A percentile compares a stretch with the other conserved stretches of the same genome.
These are phyloP conservation scores for Huntiella abstrusa DNA, from an alignment of 2,329 filamentous ascomycete species.

Conservation along the genomic window DNA sequence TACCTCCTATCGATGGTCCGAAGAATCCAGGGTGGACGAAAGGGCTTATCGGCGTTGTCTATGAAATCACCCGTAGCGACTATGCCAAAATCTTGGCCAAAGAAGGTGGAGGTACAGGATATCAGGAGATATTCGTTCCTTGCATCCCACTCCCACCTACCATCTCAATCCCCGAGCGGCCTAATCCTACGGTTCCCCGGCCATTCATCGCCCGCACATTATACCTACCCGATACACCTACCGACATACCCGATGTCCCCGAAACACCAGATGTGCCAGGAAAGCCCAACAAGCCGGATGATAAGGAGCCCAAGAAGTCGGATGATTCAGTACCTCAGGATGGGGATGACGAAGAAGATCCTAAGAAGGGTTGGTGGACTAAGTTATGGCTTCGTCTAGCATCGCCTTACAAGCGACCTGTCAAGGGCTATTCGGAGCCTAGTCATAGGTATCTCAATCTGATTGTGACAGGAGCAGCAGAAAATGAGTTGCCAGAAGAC, in stretches of 20 bases:
- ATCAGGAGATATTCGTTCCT: constrained; percentile 63
- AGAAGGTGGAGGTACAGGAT: constrained; percentile 73
- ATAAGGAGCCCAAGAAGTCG: constrained; percentile 2
- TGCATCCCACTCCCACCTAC: constrained; percentile 50
- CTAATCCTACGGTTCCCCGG: constrained; percentile 32
- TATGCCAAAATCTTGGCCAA: constrained; percentile 76
- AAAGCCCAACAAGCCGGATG: constrained; percentile 13
- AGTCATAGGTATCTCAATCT: constrained; percentile 70
- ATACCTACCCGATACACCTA: constrained; percentile 25
- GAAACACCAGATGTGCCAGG: constrained; percentile 17
- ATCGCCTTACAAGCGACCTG: constrained; percentile 32
- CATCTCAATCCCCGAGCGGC: constrained; percentile 42
- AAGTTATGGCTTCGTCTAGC: constrained; percentile 30
- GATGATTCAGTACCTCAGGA: constrained; percentile 12
- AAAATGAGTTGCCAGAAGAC: constrained; percentile 60
- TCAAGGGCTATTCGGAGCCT: constrained; percentile 59
- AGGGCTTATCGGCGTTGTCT: constrained; percentile 79
- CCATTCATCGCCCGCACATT: constrained; percentile 76
- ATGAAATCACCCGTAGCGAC: constrained; percentile 73
- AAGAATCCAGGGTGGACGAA: constrained; percentile 42
- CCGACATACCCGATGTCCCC: constrained; percentile 30
- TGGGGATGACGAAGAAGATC: constrained; percentile 9
- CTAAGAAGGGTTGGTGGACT: constrained; percentile 14
- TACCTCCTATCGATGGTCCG: constrained; percentile 9
- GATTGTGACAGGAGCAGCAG: constrained; percentile 56